phyloP scores from a whole-genome alignment of 2,329 filamentous ascomycete genomes.

The Bipolaris zeicola region DNA sequence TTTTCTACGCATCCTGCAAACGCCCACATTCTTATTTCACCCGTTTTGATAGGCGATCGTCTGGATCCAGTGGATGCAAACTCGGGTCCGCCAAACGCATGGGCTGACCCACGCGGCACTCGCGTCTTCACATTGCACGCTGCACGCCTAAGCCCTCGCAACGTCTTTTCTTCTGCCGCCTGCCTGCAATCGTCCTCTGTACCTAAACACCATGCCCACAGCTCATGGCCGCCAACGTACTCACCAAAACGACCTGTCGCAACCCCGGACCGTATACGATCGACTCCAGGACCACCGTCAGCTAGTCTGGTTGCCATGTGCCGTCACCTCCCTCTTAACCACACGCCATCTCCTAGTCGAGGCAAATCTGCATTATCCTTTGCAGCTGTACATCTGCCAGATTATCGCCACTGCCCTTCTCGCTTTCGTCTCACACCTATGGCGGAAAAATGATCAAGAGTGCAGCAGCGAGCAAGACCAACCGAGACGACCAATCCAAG shows the following conservation, averaged over 20 bases:
- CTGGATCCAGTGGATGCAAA: neutral
- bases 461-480: neutral
- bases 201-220: slow-evolving; percentile 5
- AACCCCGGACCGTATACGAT: slow-evolving; percentile 3
- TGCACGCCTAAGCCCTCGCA: slow-evolving; percentile 1
- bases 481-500: slow-evolving; percentile 1
- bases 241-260: neutral
- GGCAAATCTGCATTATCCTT: slow-evolving; percentile 31
- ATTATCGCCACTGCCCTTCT: slow-evolving; percentile 15
- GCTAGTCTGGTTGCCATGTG: slow-evolving; percentile 25
- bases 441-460: slow-evolving; percentile 1
- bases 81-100: slow-evolving; percentile 7
- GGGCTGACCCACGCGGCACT: neutral
- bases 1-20: neutral
- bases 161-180: slow-evolving; percentile 2
- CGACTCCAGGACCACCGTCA: slow-evolving; percentile 9
- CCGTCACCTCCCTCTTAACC: slow-evolving; percentile 25
- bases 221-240: neutral
- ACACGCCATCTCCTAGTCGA: slow-evolving; percentile 32
- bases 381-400: slow-evolving; percentile 23
- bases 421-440: slow-evolving; percentile 1
- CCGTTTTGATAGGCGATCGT: neutral
- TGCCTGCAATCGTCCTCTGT: neutral
- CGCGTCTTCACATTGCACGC: slow-evolving; percentile 7
- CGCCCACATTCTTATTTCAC: neutral